phyloP scores from a whole-genome alignment of 2,329 filamentous ascomycete genomes.

The Sclerotinia subarctica region DNA sequence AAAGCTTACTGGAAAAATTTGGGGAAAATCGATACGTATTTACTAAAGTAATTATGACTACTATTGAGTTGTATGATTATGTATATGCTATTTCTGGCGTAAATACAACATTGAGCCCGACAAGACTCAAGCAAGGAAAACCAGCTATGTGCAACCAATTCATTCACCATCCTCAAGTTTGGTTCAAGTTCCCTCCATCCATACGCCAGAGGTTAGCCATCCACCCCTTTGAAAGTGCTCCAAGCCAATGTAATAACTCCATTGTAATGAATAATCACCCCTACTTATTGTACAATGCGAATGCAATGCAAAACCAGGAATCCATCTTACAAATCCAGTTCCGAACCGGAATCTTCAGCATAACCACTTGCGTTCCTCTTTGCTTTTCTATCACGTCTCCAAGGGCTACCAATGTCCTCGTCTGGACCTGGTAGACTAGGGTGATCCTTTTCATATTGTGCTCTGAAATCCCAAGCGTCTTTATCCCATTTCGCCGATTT shows the following conservation, averaged over 20 bases:
- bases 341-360: conserved; percentile 36
- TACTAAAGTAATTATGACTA: neutral
- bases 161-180: neutral
- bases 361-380: conserved; percentile 38
- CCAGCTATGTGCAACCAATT: conserved; percentile 19
- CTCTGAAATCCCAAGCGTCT: conserved; percentile 55
- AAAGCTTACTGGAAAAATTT: neutral
- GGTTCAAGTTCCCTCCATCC: conserved; percentile 6
- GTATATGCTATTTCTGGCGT: conserved; percentile 8
- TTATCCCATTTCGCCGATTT: conserved; percentile 70
- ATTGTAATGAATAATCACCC: conserved; percentile 14
- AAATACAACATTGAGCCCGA: conserved; percentile 9
- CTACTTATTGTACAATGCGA: conserved; percentile 22
- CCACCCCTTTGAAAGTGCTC: conserved; percentile 16
- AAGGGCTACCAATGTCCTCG: conserved; percentile 35
- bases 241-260: conserved; percentile 19
- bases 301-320: conserved; percentile 20
- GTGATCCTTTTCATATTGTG: conserved; percentile 52
- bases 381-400: conserved; percentile 37
- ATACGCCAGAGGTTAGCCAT: conserved; percentile 17
- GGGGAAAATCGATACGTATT: neutral
- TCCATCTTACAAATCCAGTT: conserved; percentile 28
- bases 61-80: conserved; percentile 3
- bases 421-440: conserved; percentile 44
- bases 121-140: conserved; percentile 1